These are phyloP conservation scores for Teunomyces tritomae DNA, from an alignment of 805 yeast species.

Conservation along the genomic window DNA sequence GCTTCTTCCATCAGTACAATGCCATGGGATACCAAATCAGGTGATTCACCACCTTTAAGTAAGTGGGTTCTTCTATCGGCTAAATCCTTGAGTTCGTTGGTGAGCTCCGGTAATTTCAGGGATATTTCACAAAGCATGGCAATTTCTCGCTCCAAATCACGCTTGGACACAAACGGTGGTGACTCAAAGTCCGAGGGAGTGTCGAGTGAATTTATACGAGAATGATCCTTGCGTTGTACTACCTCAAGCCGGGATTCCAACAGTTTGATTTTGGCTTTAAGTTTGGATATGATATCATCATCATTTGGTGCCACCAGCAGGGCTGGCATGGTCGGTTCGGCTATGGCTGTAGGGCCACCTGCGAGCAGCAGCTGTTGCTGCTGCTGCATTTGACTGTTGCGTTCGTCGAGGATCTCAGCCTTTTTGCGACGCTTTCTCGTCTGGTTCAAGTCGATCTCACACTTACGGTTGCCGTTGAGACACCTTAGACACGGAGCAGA, in stretches of 20 bases:
- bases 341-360: not conserved
- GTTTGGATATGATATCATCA: not conserved
- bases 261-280: not conserved
- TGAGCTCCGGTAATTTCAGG: constrained; percentile 38
- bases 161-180: constrained; percentile 27
- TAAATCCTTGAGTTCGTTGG: constrained; percentile 44
- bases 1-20: constrained; percentile 62
- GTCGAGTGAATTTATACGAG: not conserved
- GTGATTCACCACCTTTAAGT: constrained; percentile 21
- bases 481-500: constrained; percentile 75
- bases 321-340: not conserved
- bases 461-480: constrained; percentile 54
- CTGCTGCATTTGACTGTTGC: not conserved
- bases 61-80: constrained; percentile 42
- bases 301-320: not conserved
- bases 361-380: not conserved
- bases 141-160: constrained; percentile 42
- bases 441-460: constrained; percentile 66
- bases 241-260: not conserved
- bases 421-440: constrained; percentile 48
- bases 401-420: constrained; percentile 27
- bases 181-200: constrained; percentile 8
- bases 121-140: constrained; percentile 32
- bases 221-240: not conserved
- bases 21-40: constrained; percentile 58